phyloP scores from a whole-genome alignment of 1,139 yeast genomes.

The Scheffersomyces segobiensis region DNA sequence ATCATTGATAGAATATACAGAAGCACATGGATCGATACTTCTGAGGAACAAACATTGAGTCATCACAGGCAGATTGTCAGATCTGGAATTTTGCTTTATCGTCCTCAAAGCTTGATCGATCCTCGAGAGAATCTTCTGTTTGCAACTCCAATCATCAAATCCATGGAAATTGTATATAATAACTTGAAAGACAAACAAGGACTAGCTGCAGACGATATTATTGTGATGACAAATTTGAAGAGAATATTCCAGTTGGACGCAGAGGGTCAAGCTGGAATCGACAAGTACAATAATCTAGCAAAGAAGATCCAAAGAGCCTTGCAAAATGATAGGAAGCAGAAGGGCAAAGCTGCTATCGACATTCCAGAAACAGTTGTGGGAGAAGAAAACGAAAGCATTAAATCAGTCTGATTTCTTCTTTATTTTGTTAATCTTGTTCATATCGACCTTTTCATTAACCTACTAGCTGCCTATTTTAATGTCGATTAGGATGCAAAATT shows the following conservation, averaged over 20 bases:
- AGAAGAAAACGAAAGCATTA: not conserved
- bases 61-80: constrained; percentile 29
- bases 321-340: not conserved
- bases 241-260: constrained; percentile 17
- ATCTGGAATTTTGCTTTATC: constrained; percentile 32
- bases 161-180: constrained; percentile 23
- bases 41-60: constrained; percentile 11
- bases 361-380: not conserved
- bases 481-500: not conserved
- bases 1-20: constrained; percentile 24
- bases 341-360: not conserved
- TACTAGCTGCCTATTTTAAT: not conserved
- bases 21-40: constrained; percentile 27
- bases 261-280: constrained; percentile 13
- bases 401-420: not conserved
- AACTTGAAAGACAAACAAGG: constrained; percentile 16
- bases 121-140: constrained; percentile 18
- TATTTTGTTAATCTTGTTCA: not conserved
- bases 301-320: constrained; percentile 7
- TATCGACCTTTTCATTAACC: too few species aligned
- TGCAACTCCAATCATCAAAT: constrained; percentile 19
- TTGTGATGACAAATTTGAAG: constrained; percentile 19
- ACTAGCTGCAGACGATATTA: constrained; percentile 16
- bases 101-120: constrained; percentile 24
- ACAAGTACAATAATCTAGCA: constrained; percentile 6